Evolutionary conservation across 257 asterid species (phyloP), one percentile per base, ranked within the genome.

Genomic region (Solanum appendiculatum): DNA sequence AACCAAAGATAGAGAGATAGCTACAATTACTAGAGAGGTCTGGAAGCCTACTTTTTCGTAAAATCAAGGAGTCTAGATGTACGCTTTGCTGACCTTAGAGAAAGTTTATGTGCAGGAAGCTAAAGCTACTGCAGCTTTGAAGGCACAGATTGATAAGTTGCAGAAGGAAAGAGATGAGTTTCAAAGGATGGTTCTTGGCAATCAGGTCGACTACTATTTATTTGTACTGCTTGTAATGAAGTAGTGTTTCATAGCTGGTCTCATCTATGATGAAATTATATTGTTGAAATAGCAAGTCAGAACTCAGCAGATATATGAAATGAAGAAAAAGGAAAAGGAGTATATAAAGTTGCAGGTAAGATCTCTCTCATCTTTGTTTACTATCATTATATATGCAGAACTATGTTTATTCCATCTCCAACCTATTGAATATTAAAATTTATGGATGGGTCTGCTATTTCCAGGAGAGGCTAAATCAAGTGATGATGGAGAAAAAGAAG

Each of bases 391-490:
- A 29, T 54, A 70, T 69, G 80, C 37, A 69, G 69, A 70, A 3
- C 83, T 42, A 39, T 40, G 9, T 58, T 81, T 46, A 33, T 23
- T 27, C n/a, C 34, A 25, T 60, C 72, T 48, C 34, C 66, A 33
- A 70, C 20, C 13, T 51, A 23, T 34, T 36, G 23, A 48, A 15
- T 34, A 7, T 86, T 73, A 46, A n/a, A 21, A 54, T 34, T 72
- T 70, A 21, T 72, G 46, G 31, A 66, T 73, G 18, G 27, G 36
- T 74, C 6, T 64, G 77, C 63, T 44, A 87, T 37, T 89, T 91
- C 90, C 91, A 97, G 99, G 99, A 97, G 90, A 93, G 93, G 85
- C 93, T 97, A 84, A 97, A 97, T 91, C 99, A 97, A 92, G 99
- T 95, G 80, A 87, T 95, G 75, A 91, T 93, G 94, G 99, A 97